phyloP scores from a whole-genome alignment of 2,329 filamentous ascomycete genomes.

The Hymenoscyphus occultus region DNA sequence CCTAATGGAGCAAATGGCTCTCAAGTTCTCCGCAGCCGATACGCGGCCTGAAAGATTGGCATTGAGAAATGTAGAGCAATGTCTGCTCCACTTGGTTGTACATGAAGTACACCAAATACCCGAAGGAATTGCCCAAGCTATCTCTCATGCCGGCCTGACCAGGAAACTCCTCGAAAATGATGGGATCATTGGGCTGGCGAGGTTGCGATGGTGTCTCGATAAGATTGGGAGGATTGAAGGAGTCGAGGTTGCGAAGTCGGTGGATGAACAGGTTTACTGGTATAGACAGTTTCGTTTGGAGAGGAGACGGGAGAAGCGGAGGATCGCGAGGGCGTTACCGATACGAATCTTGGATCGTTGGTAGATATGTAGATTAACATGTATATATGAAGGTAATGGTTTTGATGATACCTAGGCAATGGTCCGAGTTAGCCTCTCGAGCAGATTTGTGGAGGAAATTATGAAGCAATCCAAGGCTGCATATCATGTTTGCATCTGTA shows the following conservation, averaged over 20 bases:
- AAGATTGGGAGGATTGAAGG: constrained; percentile 29
- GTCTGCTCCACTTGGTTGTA: constrained; percentile 26
- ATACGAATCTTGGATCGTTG: neutral
- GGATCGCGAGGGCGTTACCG: neutral
- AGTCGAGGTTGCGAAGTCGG: constrained; percentile 24
- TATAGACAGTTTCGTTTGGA: constrained; percentile 12
- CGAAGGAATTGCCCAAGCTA: constrained; percentile 24
- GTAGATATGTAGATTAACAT: neutral
- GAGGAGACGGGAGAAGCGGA: neutral
- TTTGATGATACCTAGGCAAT: too few relatives aligned
- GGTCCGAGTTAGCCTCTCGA: too few relatives aligned
- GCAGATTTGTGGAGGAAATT: too few relatives aligned
- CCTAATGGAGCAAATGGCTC: constrained; percentile 30
- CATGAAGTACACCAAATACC: constrained; percentile 22
- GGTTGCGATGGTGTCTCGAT: constrained; percentile 26
- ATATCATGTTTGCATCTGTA: too few relatives aligned
- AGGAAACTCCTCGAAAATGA: constrained; percentile 21
- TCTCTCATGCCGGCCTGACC: constrained; percentile 27
- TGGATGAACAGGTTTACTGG: constrained; percentile 20
- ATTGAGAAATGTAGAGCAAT: constrained; percentile 32
- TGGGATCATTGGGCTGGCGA: constrained; percentile 23
- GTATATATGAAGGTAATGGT: neutral
- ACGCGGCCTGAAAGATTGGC: constrained; percentile 20
- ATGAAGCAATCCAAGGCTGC: too few relatives aligned
- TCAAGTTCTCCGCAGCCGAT: constrained; percentile 26